Evolutionary conservation across 345 rosid species (phyloP), one percentile per base, ranked within the genome.

Genomic region (Populus alba): DNA sequence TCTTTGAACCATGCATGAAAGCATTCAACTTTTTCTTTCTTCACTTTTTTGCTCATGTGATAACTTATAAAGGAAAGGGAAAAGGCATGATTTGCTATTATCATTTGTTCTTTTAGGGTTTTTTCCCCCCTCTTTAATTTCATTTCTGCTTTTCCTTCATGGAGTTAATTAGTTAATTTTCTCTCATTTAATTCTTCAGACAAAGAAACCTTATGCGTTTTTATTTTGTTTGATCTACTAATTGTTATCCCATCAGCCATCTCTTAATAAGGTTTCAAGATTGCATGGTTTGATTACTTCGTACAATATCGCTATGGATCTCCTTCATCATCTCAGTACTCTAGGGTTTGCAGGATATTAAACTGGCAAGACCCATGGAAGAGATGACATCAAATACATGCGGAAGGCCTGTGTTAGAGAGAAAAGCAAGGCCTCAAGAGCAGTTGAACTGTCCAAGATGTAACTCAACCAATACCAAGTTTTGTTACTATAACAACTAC

Each of bases 381-480:
- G 84, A 73, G 39, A 77, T 73, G 47, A 37, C 70, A 73, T 55
- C 77, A 49, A 73, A 41, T 53, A 13, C 78, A 43, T 70, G 83
- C n/a, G 35, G 73, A 51, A 78, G 76, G 75, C 75, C 75, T 29
- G 31, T 45, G 66, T 31, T 75, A 49, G 81, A 84, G 87, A 82
- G 73, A 69, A 78, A 81, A 59, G 70, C 78, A 73, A 76, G 71
- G 73, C 84, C 84, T 3, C 81, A 73, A 51, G 84, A 81, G 75
- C 84, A 81, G 63, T 25, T 81, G 68, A 81, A 84, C 70, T 81
- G 81, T 73, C 82, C 82, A n/a, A 51, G 83, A 81, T 81, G 87
- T 37, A 81, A 78, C 70, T 81, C 82, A 33, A 75, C 77, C 62
- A 76, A 77, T 51, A 72, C 73, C 66, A 76, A 84, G 66, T 79